Percentiles rank a stretch among this genome's conserved stretches.
Conservation (phyloP, 148 eudicot species). For the Rhododendron mucronatum region DNA sequence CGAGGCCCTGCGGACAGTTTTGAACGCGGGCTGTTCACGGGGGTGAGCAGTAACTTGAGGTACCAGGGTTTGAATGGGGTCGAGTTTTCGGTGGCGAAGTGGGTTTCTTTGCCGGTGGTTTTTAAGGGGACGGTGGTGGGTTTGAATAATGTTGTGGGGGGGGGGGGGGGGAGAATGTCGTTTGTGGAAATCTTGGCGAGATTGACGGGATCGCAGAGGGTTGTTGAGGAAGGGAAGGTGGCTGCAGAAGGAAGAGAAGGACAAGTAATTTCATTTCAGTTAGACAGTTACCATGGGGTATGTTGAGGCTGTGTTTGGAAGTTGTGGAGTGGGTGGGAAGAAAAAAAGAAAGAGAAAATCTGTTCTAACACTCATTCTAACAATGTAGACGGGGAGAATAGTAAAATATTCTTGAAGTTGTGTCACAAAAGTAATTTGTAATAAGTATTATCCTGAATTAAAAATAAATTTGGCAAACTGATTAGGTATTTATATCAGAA, state of each 20-base stretch:
- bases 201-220: conserved; percentile 74
- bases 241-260: not conserved
- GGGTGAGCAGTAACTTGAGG: conserved; percentile 75
- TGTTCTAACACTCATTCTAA: too few relatives aligned
- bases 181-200: conserved; percentile 70
- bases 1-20: conserved; percentile 64
- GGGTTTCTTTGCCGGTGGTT: conserved; percentile 26
- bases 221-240: conserved; percentile 8
- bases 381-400: too few relatives aligned
- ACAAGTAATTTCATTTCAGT: too few relatives aligned
- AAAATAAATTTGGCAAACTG: too few relatives aligned
- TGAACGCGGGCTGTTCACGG: conserved; percentile 96
- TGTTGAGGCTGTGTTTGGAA: too few relatives aligned
- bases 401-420: too few relatives aligned
- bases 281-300: too few relatives aligned
- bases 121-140: conserved; percentile 68
- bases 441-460: too few relatives aligned
- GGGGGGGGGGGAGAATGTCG: conserved; percentile 75
- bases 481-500: too few relatives aligned
- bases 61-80: conserved; percentile 77
- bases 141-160: conserved; percentile 74
- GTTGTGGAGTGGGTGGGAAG: too few relatives aligned
- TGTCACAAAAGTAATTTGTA: too few relatives aligned
- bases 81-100: conserved; percentile 55
- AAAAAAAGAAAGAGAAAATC: too few relatives aligned